These are phyloP conservation scores for Solanum acaule DNA, from an alignment of 257 asterid genomes.

Conservation along the genomic window DNA sequence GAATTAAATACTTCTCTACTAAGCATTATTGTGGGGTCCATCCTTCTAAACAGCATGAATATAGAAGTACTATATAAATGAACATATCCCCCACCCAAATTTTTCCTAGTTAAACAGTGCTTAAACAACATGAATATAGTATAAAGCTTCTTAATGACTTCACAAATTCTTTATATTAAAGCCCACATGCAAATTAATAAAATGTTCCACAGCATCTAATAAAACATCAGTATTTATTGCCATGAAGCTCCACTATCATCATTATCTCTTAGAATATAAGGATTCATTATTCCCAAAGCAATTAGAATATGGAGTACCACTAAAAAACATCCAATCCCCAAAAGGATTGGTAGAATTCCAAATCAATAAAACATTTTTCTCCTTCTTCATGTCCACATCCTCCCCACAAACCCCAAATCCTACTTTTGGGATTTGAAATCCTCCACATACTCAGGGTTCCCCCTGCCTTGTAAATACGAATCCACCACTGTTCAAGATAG, in stretches of 20 bases:
- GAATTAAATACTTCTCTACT: background rate
- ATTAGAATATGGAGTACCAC: background rate
- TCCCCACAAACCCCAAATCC: conserved; percentile 31
- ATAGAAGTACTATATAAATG: background rate
- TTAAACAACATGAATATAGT: background rate
- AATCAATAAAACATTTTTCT: conserved; percentile 6
- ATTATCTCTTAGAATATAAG: conserved; percentile 41
- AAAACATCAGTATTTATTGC: background rate
- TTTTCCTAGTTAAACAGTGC: background rate
- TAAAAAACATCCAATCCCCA: conserved; percentile 15
- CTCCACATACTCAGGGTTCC: conserved; percentile 20
- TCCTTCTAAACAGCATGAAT: background rate
- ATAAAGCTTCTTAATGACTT: background rate
- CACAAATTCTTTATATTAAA: background rate
- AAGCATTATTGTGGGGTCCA: background rate
- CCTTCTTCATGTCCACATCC: conserved; percentile 27
- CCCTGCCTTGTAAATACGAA: conserved; percentile 26
- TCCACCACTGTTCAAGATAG: conserved; percentile 1
- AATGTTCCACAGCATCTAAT: background rate
- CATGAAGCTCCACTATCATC: conserved; percentile 12
- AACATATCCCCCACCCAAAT: background rate
- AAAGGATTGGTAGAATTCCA: conserved; percentile 15
- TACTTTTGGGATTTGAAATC: conserved; percentile 39
- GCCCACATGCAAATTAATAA: background rate
- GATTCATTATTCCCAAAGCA: conserved; percentile 25